These are phyloP conservation scores for Ceraceosorus guamensis DNA, from an alignment of 1,284 basidiomycete genomes.

Conservation along the genomic window DNA sequence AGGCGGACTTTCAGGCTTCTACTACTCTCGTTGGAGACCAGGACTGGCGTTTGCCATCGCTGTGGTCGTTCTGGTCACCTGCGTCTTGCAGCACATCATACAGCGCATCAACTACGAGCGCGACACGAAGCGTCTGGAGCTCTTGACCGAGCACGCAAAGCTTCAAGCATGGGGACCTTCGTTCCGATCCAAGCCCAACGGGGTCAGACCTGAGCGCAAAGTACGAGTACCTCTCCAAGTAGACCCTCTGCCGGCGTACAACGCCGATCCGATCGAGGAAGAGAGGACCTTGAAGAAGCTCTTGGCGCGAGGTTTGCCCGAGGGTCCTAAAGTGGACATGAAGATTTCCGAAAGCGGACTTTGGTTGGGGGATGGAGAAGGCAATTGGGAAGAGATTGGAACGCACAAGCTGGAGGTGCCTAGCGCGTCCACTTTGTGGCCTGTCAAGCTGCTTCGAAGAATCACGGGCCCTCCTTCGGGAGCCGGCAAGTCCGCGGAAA, in stretches of 20 bases:
- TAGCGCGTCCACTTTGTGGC: neutral
- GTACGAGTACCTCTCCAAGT: constrained; percentile 40
- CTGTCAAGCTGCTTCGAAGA: neutral
- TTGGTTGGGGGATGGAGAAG: neutral
- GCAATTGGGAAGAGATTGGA: neutral
- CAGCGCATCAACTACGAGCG: constrained; percentile 21
- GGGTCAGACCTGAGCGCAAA: constrained; percentile 27
- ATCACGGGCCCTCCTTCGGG: neutral
- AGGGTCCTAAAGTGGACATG: neutral
- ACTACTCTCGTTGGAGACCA: constrained; percentile 39
- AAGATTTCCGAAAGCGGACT: neutral
- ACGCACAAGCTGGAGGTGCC: neutral
- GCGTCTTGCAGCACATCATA: constrained; percentile 20
- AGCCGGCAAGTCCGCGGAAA: too few species aligned
- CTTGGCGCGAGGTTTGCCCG: neutral
- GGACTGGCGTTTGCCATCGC: constrained; percentile 27
- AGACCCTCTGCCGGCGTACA: constrained; percentile 18
- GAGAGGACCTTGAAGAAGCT: neutral
- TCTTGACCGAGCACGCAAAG: constrained; percentile 26
- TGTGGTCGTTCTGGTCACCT: constrained; percentile 23
- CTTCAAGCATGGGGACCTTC: constrained; percentile 37
- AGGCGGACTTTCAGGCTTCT: constrained; percentile 32
- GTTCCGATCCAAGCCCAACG: constrained; percentile 16
- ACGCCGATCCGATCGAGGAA: neutral
- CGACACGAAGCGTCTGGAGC: constrained; percentile 24